Evolutionary conservation across 768 basidiomycete species (phyloP).

Genomic region (Epithele typhae): DNA sequence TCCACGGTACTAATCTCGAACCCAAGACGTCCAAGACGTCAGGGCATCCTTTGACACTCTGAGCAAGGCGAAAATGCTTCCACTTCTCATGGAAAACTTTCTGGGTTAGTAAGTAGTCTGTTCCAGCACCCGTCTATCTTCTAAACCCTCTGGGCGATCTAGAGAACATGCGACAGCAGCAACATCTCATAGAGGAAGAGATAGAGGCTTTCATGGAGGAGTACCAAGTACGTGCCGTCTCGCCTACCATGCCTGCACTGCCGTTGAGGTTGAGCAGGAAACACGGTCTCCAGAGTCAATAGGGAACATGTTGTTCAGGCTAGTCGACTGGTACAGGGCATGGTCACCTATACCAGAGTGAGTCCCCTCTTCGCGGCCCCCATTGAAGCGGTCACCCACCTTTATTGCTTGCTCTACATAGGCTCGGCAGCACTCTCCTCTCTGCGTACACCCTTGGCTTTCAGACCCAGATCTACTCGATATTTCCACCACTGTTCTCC

Average conservation of each 20-base stretch:
- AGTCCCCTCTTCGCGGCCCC: too few relatives aligned
- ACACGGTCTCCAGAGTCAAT: slow-evolving; percentile 46
- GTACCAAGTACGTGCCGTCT: slow-evolving; percentile 48
- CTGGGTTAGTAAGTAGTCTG: slow-evolving; percentile 44
- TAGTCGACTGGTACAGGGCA: slow-evolving; percentile 70
- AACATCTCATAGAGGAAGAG: slow-evolving; percentile 56
- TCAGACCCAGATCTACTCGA: slow-evolving; percentile 70
- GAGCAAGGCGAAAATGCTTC: slow-evolving; percentile 53
- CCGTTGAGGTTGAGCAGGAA: slow-evolving; percentile 30
- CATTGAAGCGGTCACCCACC: too few relatives aligned
- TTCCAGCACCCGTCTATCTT: too few relatives aligned
- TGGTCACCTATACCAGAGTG: slow-evolving; percentile 67
- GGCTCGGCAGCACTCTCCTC: slow-evolving; percentile 56
- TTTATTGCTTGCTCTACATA: too few relatives aligned
- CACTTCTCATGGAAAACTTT: slow-evolving; percentile 65
- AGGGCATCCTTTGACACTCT: slow-evolving; percentile 55
- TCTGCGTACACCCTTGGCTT: slow-evolving; percentile 64
- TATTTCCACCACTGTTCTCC: slow-evolving; percentile 65
- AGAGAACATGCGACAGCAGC: slow-evolving; percentile 65
- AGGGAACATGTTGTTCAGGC: slow-evolving; percentile 48
- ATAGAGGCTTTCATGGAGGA: slow-evolving; percentile 51
- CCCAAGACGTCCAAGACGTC: slow-evolving; percentile 45
- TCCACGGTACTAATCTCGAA: too few relatives aligned
- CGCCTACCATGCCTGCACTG: not conserved
- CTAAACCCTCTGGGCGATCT: too few relatives aligned